Conservation (phyloP, 768 basidiomycete genomes). For the Botryobasidium botryosum region DNA sequence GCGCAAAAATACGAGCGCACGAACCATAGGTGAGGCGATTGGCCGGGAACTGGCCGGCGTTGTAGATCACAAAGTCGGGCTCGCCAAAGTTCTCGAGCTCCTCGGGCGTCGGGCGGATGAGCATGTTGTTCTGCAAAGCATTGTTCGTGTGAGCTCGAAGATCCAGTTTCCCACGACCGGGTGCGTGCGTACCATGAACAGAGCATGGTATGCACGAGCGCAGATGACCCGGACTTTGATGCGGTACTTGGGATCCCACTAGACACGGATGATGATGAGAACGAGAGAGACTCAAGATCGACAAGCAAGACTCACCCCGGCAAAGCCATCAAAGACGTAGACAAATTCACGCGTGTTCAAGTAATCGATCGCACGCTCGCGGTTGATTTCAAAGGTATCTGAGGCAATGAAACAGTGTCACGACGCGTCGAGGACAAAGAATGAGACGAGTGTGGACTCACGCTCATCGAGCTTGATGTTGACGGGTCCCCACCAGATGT, state of each 20-base stretch:
- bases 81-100: conserved; percentile 90
- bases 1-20: too few species aligned
- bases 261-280: not conserved
- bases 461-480: conserved; percentile 99
- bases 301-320: conserved; percentile 32
- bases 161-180: too few species aligned
- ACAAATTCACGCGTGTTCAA: conserved; percentile 97
- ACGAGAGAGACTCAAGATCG: not conserved
- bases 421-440: not conserved
- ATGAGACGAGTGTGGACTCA: conserved; percentile 15
- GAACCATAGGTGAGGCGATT: conserved; percentile 69
- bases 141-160: too few species aligned
- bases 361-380: conserved; percentile 97
- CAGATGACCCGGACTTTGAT: conserved; percentile 99
- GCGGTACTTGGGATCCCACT: conserved; percentile 94
- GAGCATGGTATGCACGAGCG: conserved; percentile 92
- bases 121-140: conserved; percentile 99
- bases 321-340: conserved; percentile 92
- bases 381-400: conserved; percentile 99
- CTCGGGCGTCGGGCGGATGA: conserved; percentile 92
- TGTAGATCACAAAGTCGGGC: conserved; percentile 99
- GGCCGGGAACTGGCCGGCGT: conserved; percentile 98
- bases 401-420: conserved; percentile 1
- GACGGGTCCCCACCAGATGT: conserved; percentile 99
- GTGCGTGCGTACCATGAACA: too few species aligned